These are phyloP conservation scores for Boletus patriciae DNA, from an alignment of 768 basidiomycete genomes.

Conservation along the genomic window DNA sequence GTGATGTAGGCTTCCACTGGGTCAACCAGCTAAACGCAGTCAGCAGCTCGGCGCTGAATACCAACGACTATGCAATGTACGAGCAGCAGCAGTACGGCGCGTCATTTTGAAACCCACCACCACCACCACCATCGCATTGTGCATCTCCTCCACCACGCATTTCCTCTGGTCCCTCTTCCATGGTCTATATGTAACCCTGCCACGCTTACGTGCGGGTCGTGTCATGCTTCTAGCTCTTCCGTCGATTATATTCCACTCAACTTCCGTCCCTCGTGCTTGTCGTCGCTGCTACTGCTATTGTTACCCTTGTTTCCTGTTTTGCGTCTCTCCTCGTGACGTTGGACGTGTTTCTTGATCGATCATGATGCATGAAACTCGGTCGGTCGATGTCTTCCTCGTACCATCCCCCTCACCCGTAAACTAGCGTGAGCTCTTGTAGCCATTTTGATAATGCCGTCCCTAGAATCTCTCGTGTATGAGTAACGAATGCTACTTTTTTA, in stretches of 20 bases:
- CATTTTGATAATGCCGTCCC: neutral
- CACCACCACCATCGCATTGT: neutral
- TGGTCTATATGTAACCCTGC: neutral
- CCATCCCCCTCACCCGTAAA: neutral
- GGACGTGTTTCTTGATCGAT: neutral
- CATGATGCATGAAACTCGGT: neutral
- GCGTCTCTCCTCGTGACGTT: neutral
- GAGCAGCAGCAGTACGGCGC: constrained; percentile 19
- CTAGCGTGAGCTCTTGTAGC: neutral
- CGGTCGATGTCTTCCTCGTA: neutral
- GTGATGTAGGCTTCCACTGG: constrained; percentile 36
- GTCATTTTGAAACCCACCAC: constrained; percentile 2
- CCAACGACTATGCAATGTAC: constrained; percentile 32
- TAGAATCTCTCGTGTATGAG: neutral
- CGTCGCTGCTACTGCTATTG: neutral
- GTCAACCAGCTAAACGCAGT: constrained; percentile 30
- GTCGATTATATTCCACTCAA: neutral
- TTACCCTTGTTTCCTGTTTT: neutral
- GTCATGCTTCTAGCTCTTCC: neutral
- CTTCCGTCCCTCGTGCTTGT: neutral
- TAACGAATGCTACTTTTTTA: neutral
- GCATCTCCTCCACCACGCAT: neutral
- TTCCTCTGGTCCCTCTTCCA: neutral
- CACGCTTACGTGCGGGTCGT: neutral
- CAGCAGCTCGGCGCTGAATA: constrained; percentile 16